Percentiles rank a stretch among this genome's conserved stretches.
These are phyloP conservation scores for Pythium guiyangense DNA, from an alignment of 352 stramenopile genomes.

Conservation along the genomic window DNA sequence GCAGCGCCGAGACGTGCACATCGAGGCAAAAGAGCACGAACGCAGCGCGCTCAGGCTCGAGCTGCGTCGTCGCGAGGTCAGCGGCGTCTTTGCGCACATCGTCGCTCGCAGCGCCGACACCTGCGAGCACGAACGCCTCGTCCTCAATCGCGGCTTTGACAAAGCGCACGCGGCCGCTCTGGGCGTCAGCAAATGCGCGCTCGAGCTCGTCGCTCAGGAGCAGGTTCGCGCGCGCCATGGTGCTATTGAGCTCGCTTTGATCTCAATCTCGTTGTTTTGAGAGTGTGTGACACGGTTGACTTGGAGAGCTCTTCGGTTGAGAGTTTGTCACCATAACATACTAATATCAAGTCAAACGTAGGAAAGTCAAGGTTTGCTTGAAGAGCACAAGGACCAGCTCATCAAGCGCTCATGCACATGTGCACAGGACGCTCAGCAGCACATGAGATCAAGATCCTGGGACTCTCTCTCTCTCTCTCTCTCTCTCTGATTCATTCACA, in stretches of 20 bases:
- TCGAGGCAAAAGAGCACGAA: slow-evolving; percentile 81
- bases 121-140: slow-evolving; percentile 60
- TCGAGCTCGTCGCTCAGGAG: slow-evolving; percentile 57
- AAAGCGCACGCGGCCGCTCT: slow-evolving; percentile 62
- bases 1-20: slow-evolving; percentile 58
- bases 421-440: no score
- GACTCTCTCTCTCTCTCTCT: no score
- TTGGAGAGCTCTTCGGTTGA: no score
- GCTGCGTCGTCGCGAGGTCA: slow-evolving; percentile 20
- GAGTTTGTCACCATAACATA: no score
- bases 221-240: slow-evolving; percentile 65
- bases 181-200: slow-evolving; percentile 63
- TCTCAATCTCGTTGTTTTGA: not conserved
- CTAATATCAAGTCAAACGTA: no score
- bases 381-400: no score
- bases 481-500: no score
- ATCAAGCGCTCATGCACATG: no score
- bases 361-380: no score
- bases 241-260: no score
- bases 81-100: slow-evolving; percentile 42
- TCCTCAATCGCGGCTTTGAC: slow-evolving; percentile 61
- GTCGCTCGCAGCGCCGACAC: slow-evolving; percentile 26
- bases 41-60: slow-evolving; percentile 39
- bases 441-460: no score
- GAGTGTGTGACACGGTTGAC: no score